Base-by-base conservation (phyloP, 2,329 filamentous ascomycete species). In the Dothistroma pini region DNA sequence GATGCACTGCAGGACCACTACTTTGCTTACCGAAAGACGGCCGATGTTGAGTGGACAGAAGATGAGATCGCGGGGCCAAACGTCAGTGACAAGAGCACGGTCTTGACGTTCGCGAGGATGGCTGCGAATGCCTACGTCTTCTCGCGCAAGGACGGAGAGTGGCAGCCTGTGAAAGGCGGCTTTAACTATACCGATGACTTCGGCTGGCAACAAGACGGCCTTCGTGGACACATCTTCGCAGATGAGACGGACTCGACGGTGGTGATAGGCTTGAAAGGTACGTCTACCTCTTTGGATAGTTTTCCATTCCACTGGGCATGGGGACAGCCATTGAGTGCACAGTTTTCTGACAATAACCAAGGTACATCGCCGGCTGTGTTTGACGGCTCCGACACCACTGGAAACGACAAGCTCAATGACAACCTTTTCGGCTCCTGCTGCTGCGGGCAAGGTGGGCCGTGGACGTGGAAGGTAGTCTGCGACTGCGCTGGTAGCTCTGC, bases 371-470 rank as follows among this genome's bases (percentile, higher is more conserved):
- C 89, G 1, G 93, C 95, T 12, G 87, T 97, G 3, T 97, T 97
- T 72, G 93, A 97, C 74, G 95, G 95, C n/a, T 90, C 93, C 41
- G 93, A 93, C 56, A 97, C 95, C 1, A 97, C 93, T 0, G 96
- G 92, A 29, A 96, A 96, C 68, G 95, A 99, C 78, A 99, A 99
- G 79, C 81, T 93, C 71, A 99, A 97, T 74, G 95, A 99, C 77
- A 99, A 99, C 73, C 82, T 99, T 10, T 96, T 96, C 77, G 97
- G 97, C 78, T 96, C 93, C 72, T 99, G 95, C 78, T 99, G 95
- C 76, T 99, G 95, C 76, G 95, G 87, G 4, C 92, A 97, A 77
- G 93, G 96, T 69, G 92, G 93, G 0, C 91, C 92, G 66, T 92
- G 88, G 78, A 86, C 92, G 16, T 97, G 92, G 88, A 88, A 90